A percentile compares a stretch with the other conserved stretches of the same genome.
Evolutionary conservation across 108 stramenopile genomes (phyloP).

Genomic region (Skeletonema menzelii): DNA sequence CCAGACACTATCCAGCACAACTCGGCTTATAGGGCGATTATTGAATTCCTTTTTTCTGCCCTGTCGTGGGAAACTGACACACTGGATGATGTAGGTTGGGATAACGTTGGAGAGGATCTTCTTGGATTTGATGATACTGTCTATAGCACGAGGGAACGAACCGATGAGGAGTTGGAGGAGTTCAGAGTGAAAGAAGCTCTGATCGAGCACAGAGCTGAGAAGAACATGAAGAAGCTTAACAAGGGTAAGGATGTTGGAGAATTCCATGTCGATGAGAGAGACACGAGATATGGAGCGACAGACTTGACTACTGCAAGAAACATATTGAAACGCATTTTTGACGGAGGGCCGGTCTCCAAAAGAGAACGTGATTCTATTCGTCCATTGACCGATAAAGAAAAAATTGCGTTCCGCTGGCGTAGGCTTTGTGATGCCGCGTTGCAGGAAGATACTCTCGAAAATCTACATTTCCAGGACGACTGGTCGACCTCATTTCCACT

Average conservation of each 20-base stretch:
- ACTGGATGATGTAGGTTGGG: not conserved
- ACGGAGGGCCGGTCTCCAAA: not conserved
- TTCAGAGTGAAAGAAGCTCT: not conserved
- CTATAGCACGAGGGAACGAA: too few relatives aligned
- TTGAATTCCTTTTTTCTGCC: not conserved
- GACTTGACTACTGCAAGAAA: too few relatives aligned
- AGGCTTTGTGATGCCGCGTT: conserved; percentile 7
- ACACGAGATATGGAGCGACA: too few relatives aligned
- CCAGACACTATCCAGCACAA: conserved; percentile 16
- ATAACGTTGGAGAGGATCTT: conserved; percentile 12
- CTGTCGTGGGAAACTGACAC: conserved; percentile 1
- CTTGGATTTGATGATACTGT: not conserved
- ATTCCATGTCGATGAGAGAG: not conserved
- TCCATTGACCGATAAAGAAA: not conserved
- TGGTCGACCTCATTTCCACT: too few relatives aligned
- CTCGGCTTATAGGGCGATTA: conserved; percentile 7
- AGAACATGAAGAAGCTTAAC: conserved; percentile 11
- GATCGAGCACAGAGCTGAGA: conserved; percentile 1
- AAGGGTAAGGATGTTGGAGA: not conserved
- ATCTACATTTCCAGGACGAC: not conserved
- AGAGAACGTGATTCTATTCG: conserved; percentile 10
- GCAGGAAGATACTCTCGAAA: conserved; percentile 1
- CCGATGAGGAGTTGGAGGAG: not conserved
- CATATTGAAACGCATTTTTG: too few relatives aligned
- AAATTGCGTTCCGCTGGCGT: conserved; percentile 7